Percentiles rank a stretch among this genome's conserved stretches.
Conservation (phyloP, 169 alveolate species). For the Plasmodium inui region DNA sequence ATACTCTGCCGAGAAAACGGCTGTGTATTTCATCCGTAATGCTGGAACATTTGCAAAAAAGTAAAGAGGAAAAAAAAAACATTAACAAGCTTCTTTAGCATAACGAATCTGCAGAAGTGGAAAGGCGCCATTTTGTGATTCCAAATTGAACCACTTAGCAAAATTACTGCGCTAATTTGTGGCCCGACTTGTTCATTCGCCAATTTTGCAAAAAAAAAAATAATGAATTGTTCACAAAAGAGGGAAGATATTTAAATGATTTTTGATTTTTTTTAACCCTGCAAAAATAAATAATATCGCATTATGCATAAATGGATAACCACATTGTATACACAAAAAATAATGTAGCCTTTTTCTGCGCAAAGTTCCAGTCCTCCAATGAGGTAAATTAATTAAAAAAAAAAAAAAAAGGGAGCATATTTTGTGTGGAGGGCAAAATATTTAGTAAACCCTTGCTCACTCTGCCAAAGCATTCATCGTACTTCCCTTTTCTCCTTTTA, state of each 20-base stretch:
- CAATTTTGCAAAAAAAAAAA: background rate
- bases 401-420: background rate
- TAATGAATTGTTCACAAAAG: background rate
- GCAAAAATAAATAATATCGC: background rate
- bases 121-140: background rate
- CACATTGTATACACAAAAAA: background rate
- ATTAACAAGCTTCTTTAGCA: background rate
- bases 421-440: background rate
- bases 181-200: background rate
- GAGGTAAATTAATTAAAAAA: background rate
- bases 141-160: background rate
- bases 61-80: background rate
- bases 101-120: background rate
- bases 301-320: background rate
- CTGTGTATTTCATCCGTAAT: background rate
- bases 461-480: background rate
- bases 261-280: background rate
- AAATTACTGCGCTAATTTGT: background rate
- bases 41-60: background rate
- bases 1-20: background rate
- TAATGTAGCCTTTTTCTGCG: background rate
- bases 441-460: background rate
- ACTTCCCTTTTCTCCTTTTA: background rate
- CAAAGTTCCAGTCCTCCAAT: background rate
- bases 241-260: background rate